Percentiles rank a stretch among this genome's conserved stretches.
These are phyloP conservation scores for Pseudogymnoascus sp. DNA, from an alignment of 2,329 filamentous ascomycete genomes.

Conservation along the genomic window DNA sequence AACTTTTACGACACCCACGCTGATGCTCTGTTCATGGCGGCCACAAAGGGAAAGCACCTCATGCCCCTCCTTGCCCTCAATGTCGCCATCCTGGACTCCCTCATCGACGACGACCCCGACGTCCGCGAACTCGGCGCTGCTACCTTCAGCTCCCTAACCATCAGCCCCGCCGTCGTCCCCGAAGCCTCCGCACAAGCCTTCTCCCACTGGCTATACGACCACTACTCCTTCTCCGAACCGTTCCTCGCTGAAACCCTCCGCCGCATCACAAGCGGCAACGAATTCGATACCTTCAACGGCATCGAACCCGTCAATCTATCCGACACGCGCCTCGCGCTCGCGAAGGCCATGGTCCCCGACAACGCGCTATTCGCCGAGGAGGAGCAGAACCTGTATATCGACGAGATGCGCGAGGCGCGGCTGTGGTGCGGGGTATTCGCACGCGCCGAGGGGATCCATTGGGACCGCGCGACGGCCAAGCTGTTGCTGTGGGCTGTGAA, in stretches of 20 bases:
- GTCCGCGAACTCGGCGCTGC: slow-evolving; percentile 59
- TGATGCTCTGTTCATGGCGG: slow-evolving; percentile 19
- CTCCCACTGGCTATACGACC: not conserved
- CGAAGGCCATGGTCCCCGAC: slow-evolving; percentile 43
- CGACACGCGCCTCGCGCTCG: slow-evolving; percentile 25
- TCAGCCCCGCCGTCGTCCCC: slow-evolving; percentile 29
- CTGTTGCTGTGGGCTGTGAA: slow-evolving; percentile 7
- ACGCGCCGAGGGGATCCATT: slow-evolving; percentile 11
- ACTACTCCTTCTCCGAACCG: slow-evolving; percentile 19
- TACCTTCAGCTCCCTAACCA: not conserved
- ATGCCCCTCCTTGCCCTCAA: slow-evolving; percentile 45
- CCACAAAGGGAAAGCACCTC: slow-evolving; percentile 21
- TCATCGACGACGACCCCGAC: slow-evolving; percentile 90
- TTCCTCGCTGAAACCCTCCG: slow-evolving; percentile 29
- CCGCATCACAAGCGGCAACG: slow-evolving; percentile 10
- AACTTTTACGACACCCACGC: slow-evolving; percentile 36
- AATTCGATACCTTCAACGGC: not conserved
- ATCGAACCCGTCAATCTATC: not conserved
- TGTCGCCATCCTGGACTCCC: slow-evolving; percentile 61
- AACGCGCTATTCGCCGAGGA: slow-evolving; percentile 75
- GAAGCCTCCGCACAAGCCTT: slow-evolving; percentile 28
- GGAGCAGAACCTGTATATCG: slow-evolving; percentile 89
- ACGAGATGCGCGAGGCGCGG: slow-evolving; percentile 64
- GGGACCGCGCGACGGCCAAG: slow-evolving; percentile 5
- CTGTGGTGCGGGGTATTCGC: slow-evolving; percentile 45